These are phyloP conservation scores for Xylaria sp. DNA, from an alignment of 2,329 filamentous ascomycete species.

Conservation along the genomic window DNA sequence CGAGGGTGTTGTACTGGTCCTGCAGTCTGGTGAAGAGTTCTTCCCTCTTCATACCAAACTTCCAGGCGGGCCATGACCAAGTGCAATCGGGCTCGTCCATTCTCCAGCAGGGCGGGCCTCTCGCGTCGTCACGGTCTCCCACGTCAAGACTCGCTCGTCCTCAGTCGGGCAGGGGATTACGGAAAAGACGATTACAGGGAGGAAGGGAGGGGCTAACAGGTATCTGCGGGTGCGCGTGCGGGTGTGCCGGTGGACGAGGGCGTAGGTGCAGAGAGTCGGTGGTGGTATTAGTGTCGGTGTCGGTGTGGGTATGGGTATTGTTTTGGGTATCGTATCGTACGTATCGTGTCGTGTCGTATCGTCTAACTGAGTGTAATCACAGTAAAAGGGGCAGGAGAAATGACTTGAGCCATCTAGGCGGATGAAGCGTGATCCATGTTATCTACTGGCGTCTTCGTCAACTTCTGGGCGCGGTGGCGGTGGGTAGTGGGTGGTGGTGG, in stretches of 20 bases:
- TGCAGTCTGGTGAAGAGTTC: slow-evolving; percentile 62
- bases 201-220: neutral
- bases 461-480: slow-evolving; percentile 6
- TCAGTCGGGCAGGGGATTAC: slow-evolving; percentile 1
- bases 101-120: slow-evolving; percentile 27
- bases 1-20: slow-evolving; percentile 62
- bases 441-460: slow-evolving; percentile 15
- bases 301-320: slow-evolving; percentile 25
- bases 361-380: slow-evolving; percentile 29
- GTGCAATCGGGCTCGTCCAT: slow-evolving; percentile 56
- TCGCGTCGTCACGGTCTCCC: slow-evolving; percentile 1
- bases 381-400: slow-evolving; percentile 18
- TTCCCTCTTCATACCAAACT: slow-evolving; percentile 63
- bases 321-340: slow-evolving; percentile 32
- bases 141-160: slow-evolving; percentile 5
- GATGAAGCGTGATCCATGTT: slow-evolving; percentile 30
- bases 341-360: too few species aligned
- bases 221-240: neutral
- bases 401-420: slow-evolving; percentile 39
- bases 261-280: slow-evolving; percentile 15
- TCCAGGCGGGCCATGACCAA: slow-evolving; percentile 62
- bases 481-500: slow-evolving; percentile 1
- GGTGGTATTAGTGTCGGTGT: slow-evolving; percentile 21
- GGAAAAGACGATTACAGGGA: neutral
- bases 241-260: neutral